A percentile compares a stretch with the other conserved stretches of the same genome.
These are phyloP conservation scores for Albugo candida DNA, from an alignment of 352 stramenopile genomes.

Conservation along the genomic window DNA sequence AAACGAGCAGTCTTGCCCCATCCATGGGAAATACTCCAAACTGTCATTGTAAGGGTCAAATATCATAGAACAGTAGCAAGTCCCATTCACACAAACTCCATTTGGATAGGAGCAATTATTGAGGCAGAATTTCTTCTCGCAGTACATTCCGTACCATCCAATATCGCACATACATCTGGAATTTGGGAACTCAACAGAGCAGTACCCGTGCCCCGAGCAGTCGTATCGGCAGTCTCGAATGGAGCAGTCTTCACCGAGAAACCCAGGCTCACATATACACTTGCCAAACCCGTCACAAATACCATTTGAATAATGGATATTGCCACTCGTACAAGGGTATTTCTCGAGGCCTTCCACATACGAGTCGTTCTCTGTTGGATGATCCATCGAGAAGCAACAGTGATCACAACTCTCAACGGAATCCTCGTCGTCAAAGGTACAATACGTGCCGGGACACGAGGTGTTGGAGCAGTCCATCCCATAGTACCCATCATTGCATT, in stretches of 20 bases:
- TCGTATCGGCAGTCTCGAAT: conserved; percentile 86
- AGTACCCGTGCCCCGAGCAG: conserved; percentile 88
- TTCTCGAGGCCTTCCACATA: conserved; percentile 86
- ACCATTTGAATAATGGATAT: conserved; percentile 82
- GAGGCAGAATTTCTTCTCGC: conserved; percentile 80
- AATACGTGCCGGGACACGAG: conserved; percentile 86
- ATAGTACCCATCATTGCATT: conserved; percentile 90
- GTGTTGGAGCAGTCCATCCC: conserved; percentile 92
- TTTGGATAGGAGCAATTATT: conserved; percentile 97
- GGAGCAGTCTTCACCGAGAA: conserved; percentile 81
- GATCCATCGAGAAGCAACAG: conserved; percentile 82
- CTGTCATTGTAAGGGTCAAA: conserved; percentile 92
- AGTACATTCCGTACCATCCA: conserved; percentile 89
- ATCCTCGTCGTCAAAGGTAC: conserved; percentile 75
- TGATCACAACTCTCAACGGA: conserved; percentile 81
- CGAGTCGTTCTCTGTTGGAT: conserved; percentile 72
- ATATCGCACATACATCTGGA: conserved; percentile 88
- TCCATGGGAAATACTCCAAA: conserved; percentile 47
- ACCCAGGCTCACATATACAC: conserved; percentile 88
- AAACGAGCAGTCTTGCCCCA: conserved; percentile 75
- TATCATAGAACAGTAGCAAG: conserved; percentile 82
- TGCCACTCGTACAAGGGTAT: conserved; percentile 56
- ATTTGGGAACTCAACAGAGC: conserved; percentile 90
- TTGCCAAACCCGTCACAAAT: conserved; percentile 93
- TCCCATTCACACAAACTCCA: conserved; percentile 80